A percentile compares a stretch with the other conserved stretches of the same genome.
Conservation (phyloP, 768 basidiomycete species). For the Macrolepiota fuliginosa region DNA sequence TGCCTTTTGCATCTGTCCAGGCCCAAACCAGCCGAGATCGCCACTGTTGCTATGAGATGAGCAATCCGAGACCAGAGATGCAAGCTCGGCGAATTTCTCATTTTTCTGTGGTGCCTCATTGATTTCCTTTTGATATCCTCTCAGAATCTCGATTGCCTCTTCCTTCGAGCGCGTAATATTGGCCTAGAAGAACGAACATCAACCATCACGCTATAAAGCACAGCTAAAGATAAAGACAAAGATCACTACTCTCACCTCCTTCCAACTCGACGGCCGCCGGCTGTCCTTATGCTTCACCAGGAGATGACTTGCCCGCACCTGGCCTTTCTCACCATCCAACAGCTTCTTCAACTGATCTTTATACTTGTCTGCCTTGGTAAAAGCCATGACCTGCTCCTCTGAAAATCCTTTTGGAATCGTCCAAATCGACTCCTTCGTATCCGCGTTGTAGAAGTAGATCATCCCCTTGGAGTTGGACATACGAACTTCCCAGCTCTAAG, state of each 20-base stretch:
- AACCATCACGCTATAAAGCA: not conserved
- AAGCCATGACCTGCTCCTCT: constrained; percentile 52
- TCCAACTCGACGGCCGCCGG: constrained; percentile 80
- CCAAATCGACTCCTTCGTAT: constrained; percentile 77
- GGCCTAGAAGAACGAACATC: constrained; percentile 31
- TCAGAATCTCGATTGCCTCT: constrained; percentile 83
- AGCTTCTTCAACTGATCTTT: constrained; percentile 37
- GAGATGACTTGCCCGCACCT: constrained; percentile 93
- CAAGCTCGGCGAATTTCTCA: constrained; percentile 75
- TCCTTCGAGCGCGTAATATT: constrained; percentile 86
- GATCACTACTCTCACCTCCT: constrained; percentile 53
- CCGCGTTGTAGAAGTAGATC: constrained; percentile 86
- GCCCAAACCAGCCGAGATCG: constrained; percentile 85
- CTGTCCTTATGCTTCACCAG: constrained; percentile 88
- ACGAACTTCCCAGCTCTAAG: constrained; percentile 75
- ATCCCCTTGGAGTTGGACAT: constrained; percentile 74
- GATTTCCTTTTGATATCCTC: constrained; percentile 62
- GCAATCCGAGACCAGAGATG: constrained; percentile 81
- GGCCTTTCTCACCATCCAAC: constrained; percentile 27
- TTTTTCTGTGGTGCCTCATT: constrained; percentile 45
- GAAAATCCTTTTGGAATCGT: constrained; percentile 63
- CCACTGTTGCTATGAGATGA: constrained; percentile 80
- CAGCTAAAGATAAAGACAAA: not conserved
- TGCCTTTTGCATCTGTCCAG: constrained; percentile 93
- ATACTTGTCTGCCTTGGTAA: constrained; percentile 59